A percentile compares a stretch with the other conserved stretches of the same genome.
These are phyloP conservation scores for Ceratocystis variospora DNA, from an alignment of 2,329 filamentous ascomycete genomes.

Conservation along the genomic window DNA sequence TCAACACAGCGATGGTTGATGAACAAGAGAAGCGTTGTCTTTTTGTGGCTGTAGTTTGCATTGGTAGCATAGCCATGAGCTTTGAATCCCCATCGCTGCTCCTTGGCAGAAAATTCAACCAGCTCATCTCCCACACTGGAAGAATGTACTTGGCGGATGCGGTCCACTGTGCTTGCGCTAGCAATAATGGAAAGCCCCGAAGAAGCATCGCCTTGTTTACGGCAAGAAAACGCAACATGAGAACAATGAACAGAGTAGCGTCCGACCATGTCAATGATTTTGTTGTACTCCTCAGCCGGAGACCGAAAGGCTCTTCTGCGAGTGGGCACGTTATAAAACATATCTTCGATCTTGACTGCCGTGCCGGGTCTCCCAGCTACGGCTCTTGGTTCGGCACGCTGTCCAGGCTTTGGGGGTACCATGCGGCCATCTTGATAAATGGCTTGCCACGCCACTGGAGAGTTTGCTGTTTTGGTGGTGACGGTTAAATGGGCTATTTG, in stretches of 20 bases:
- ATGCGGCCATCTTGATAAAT: slow-evolving; percentile 75
- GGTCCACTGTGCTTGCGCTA: slow-evolving; percentile 58
- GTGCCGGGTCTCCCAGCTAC: slow-evolving; percentile 80
- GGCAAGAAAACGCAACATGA: slow-evolving; percentile 89
- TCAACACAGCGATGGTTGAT: slow-evolving; percentile 95
- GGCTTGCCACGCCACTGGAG: slow-evolving; percentile 78
- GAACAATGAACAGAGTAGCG: slow-evolving; percentile 85
- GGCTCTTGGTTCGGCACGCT: slow-evolving; percentile 71
- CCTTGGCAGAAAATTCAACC: slow-evolving; percentile 57
- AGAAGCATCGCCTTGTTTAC: slow-evolving; percentile 82
- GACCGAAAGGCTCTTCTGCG: slow-evolving; percentile 82
- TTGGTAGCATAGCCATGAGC: slow-evolving; percentile 73
- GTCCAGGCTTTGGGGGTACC: slow-evolving; percentile 71
- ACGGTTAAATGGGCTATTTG: slow-evolving; percentile 94
- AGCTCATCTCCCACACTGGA: slow-evolving; percentile 76
- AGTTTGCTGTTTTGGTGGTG: slow-evolving; percentile 83
- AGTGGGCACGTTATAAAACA: slow-evolving; percentile 93
- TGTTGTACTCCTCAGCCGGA: slow-evolving; percentile 86
- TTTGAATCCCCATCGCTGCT: slow-evolving; percentile 70
- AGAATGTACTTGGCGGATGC: slow-evolving; percentile 83
- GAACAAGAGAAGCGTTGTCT: slow-evolving; percentile 75
- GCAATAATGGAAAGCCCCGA: slow-evolving; percentile 68
- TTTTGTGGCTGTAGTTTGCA: slow-evolving; percentile 88
- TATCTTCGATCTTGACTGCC: slow-evolving; percentile 88
- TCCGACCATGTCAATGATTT: slow-evolving; percentile 89